phyloP scores from a whole-genome alignment of 345 rosid species.

The Microthlaspi erraticum region DNA sequence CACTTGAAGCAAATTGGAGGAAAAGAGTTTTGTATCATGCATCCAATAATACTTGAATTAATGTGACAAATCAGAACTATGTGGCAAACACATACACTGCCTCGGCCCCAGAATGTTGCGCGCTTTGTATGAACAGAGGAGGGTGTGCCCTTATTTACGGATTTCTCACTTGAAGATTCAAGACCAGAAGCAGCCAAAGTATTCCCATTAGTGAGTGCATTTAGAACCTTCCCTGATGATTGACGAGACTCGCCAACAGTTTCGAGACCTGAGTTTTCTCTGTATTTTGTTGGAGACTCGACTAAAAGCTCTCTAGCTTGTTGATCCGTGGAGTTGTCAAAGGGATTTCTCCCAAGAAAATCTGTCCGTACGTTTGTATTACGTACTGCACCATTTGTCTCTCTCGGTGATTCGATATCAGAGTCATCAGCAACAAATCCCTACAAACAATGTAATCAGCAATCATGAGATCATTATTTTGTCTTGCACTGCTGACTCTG shows the following conservation, averaged over 20 bases:
- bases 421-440: conserved; percentile 88
- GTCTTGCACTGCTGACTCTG: neutral
- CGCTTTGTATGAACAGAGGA: conserved; percentile 68
- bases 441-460: conserved; percentile 47
- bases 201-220: conserved; percentile 64
- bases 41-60: conserved; percentile 20
- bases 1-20: conserved; percentile 1
- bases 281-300: conserved; percentile 56
- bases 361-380: conserved; percentile 51
- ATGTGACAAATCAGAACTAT: conserved; percentile 12
- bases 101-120: conserved; percentile 92
- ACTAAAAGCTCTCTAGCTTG: conserved; percentile 58
- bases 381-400: conserved; percentile 52
- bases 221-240: conserved; percentile 75
- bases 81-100: conserved; percentile 61
- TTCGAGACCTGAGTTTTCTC: conserved; percentile 52
- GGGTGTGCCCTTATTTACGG: conserved; percentile 61
- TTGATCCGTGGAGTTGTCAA: conserved; percentile 55
- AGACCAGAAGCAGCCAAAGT: conserved; percentile 57
- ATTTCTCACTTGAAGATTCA: conserved; percentile 69
- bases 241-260: conserved; percentile 71
- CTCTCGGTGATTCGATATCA: conserved; percentile 71
- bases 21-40: conserved; percentile 19
- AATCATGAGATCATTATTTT: conserved; percentile 15
- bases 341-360: conserved; percentile 53